Evolutionary conservation across 257 asterid species (phyloP).

Genomic region (Solanum tarijense): DNA sequence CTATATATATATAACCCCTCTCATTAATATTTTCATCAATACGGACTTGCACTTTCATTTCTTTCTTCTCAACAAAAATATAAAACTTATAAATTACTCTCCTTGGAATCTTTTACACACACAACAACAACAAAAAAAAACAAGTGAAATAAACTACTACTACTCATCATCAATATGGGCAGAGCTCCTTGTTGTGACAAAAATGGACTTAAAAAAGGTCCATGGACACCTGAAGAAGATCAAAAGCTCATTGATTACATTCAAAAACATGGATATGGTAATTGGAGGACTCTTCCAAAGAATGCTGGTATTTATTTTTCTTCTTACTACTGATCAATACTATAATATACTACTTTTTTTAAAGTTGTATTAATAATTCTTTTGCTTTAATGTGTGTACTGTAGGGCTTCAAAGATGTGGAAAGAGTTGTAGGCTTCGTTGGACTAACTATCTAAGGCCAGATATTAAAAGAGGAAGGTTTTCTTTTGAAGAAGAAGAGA

Average conservation of each 20-base stretch:
- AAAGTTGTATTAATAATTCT: background rate
- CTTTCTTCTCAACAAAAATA: background rate
- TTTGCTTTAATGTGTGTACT: background rate
- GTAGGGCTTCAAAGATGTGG: slow-evolving; percentile 78
- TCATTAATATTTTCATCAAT: background rate
- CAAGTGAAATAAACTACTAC: background rate
- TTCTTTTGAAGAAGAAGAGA: slow-evolving; percentile 72
- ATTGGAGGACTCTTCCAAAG: slow-evolving; percentile 78
- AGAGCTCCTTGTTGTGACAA: slow-evolving; percentile 80
- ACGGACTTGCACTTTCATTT: slow-evolving; percentile 1
- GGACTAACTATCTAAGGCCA: slow-evolving; percentile 88
- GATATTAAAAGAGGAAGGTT: slow-evolving; percentile 73
- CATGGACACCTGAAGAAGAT: slow-evolving; percentile 86
- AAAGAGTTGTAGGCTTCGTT: slow-evolving; percentile 72
- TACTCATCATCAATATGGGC: slow-evolving; percentile 30
- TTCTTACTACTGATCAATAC: background rate
- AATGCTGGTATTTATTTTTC: slow-evolving; percentile 46
- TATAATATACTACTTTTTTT: background rate
- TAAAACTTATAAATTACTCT: background rate
- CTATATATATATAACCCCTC: background rate
- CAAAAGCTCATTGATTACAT: slow-evolving; percentile 61
- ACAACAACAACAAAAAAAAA: background rate
- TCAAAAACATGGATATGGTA: slow-evolving; percentile 57
- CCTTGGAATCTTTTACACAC: background rate
- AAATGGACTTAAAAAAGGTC: slow-evolving; percentile 76